These are phyloP conservation scores for Brasenia schreberi DNA, from an alignment of 164 flowering plant species.

Conservation along the genomic window DNA sequence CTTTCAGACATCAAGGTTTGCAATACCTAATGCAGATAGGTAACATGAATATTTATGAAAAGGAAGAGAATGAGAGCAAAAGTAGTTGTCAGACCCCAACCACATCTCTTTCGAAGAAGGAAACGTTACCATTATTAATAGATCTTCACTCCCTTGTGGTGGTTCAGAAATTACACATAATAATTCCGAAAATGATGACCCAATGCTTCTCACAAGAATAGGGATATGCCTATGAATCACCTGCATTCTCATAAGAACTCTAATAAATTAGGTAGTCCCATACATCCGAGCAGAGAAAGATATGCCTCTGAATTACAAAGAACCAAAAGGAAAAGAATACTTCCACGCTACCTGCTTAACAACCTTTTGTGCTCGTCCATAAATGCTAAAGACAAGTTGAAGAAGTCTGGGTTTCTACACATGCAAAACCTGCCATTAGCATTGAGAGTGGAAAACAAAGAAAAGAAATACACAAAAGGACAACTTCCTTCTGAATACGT, in stretches of 20 bases:
- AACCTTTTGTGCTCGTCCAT: constrained; percentile 61
- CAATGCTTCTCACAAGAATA: constrained; percentile 62
- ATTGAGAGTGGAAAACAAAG: not conserved
- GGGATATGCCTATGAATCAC: constrained; percentile 91
- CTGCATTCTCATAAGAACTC: constrained; percentile 24
- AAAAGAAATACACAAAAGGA: not conserved
- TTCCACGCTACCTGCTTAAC: constrained; percentile 65
- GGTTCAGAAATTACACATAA: constrained; percentile 82
- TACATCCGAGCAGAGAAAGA: not conserved
- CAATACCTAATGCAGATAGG: constrained; percentile 47
- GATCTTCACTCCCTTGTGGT: constrained; percentile 89
- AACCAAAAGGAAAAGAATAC: not conserved
- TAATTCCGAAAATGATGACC: constrained; percentile 63
- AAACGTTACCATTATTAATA: constrained; percentile 57
- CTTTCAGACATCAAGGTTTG: constrained; percentile 68
- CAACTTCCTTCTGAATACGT: no score
- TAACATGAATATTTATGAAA: not conserved
- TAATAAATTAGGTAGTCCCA: not conserved
- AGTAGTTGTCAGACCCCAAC: not conserved
- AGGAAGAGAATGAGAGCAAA: not conserved
- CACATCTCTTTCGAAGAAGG: not conserved
- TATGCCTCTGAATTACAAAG: not conserved
- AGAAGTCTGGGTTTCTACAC: constrained; percentile 84
- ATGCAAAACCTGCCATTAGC: not conserved
- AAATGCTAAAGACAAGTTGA: constrained; percentile 63